These are phyloP conservation scores for Clonostachys rosea DNA, from an alignment of 2,329 filamentous ascomycete genomes.

Conservation along the genomic window DNA sequence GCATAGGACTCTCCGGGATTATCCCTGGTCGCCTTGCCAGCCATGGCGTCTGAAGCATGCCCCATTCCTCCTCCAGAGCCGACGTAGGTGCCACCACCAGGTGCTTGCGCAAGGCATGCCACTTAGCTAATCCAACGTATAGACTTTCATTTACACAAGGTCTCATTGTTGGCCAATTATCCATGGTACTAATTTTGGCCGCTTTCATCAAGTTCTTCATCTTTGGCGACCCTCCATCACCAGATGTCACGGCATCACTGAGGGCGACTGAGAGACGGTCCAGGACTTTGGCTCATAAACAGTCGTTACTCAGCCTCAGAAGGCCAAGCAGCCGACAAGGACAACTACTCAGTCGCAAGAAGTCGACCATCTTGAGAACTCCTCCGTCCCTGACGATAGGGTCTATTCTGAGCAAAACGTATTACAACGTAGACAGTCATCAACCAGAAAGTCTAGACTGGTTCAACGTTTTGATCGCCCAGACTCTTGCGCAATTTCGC, in stretches of 20 bases:
- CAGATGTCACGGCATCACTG: conserved; percentile 73
- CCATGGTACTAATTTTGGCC: conserved; percentile 83
- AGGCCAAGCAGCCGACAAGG: conserved; percentile 32
- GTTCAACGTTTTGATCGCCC: conserved; percentile 97
- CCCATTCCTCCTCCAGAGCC: conserved; percentile 13
- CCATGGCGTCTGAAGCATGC: conserved; percentile 32
- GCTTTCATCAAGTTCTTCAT: conserved; percentile 99
- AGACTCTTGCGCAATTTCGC: conserved; percentile 93
- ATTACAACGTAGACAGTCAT: conserved; percentile 93
- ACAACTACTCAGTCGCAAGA: conserved; percentile 54
- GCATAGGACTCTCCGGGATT: too few relatives aligned
- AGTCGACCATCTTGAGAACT: conserved; percentile 68
- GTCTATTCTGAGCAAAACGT: conserved; percentile 92
- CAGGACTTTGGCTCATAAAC: conserved; percentile 70
- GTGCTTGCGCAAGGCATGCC: conserved; percentile 38
- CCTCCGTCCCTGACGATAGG: conserved; percentile 80
- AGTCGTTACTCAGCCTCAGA: conserved; percentile 63
- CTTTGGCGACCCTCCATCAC: conserved; percentile 86
- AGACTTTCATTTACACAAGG: conserved; percentile 92
- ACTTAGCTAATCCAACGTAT: conserved; percentile 4
- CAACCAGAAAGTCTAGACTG: conserved; percentile 96
- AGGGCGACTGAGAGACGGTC: conserved; percentile 71
- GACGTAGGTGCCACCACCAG: conserved; percentile 7
- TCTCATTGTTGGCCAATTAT: conserved; percentile 87
- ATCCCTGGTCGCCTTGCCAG: neutral